Evolutionary conservation across 768 basidiomycete genomes (phyloP), one percentile per base, ranked within the genome.

Genomic region (Sporobolomyces roseus): DNA sequence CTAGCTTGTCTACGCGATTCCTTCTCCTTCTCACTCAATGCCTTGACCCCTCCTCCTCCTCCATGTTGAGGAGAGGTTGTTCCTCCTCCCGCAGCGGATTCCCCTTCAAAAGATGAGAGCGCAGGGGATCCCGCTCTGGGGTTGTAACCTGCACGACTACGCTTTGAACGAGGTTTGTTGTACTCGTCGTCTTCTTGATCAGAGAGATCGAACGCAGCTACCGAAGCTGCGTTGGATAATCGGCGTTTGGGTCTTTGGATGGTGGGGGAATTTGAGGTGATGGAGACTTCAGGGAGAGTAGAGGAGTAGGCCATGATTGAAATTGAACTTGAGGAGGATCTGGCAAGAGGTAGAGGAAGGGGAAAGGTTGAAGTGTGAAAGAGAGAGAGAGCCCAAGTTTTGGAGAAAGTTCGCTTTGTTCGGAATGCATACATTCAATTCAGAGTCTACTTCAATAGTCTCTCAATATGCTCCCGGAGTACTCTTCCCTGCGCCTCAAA

Each of bases 11-110:
- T 59, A 23, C 71, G 51, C 10, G 30, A n/a, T 49, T 72, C 71
- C 63, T 72, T 72, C 29, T 68, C 66, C 56, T 63, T 63, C 43
- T 63, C 62, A 1, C 41, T 33, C 32, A 68, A 43, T 3, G 61
- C 61, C 41, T 52, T 68, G 27, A 12, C 14, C 45, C 43, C 14
- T 19, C 36, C 45, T 23, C 13, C 45, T 13, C 12, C 21, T 14
- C 45, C 45, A 21, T 21, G 12, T n/a, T n/a, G n/a, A n/a, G n/a
- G n/a, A n/a, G n/a, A n/a, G 45, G 23, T 7, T 13, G 45, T 14
- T 14, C 45, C 45, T 23, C 45, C 45, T 46, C 45, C 45, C 38
- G 38, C 38, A 41, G 23, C 41, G 55, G 41, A 38, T n/a, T n/a
- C 55, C n/a, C 36, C 55, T n/a, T 27, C 41, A 41, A n/a, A 59